Conservation (phyloP, 1,284 basidiomycete genomes). For the Schizopora paradoxa region DNA sequence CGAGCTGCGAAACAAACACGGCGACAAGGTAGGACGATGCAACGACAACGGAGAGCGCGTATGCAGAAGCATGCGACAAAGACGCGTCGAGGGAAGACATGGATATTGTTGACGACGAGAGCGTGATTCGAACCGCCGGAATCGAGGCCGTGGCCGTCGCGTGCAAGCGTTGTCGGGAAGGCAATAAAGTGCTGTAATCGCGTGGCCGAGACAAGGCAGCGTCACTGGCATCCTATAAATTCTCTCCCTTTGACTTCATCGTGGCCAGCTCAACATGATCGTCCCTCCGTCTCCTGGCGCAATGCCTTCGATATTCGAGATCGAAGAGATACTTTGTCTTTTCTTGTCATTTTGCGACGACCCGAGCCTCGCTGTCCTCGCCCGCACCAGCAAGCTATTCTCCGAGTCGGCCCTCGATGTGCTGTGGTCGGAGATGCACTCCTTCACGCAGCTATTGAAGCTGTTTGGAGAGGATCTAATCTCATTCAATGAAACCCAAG, state of each 20-base stretch:
- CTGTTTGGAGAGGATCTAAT: slow-evolving; percentile 10
- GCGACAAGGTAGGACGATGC: slow-evolving; percentile 12
- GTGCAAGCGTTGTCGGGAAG: too few species aligned
- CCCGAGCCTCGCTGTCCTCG: slow-evolving; percentile 10
- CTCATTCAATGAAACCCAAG: slow-evolving; percentile 2
- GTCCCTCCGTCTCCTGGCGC: too few species aligned
- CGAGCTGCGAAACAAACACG: slow-evolving; percentile 12
- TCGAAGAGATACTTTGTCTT: slow-evolving; percentile 12
- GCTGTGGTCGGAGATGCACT: slow-evolving; percentile 15
- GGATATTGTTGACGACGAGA: not conserved
- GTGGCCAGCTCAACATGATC: too few species aligned
- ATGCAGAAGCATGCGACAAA: too few species aligned
- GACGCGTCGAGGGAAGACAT: too few species aligned
- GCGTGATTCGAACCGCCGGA: too few species aligned
- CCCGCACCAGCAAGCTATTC: slow-evolving; percentile 12
- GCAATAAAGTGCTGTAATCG: too few species aligned
- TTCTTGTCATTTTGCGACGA: slow-evolving; percentile 13
- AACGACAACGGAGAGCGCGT: too few species aligned
- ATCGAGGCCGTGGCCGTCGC: too few species aligned
- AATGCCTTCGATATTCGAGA: slow-evolving; percentile 8
- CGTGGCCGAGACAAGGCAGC: too few species aligned
- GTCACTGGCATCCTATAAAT: too few species aligned
- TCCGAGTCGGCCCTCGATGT: slow-evolving; percentile 13
- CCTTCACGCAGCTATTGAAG: slow-evolving; percentile 13
- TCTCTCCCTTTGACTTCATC: too few species aligned